Evolutionary conservation across 768 basidiomycete species (phyloP).

Genomic region (Lentinula edodes): DNA sequence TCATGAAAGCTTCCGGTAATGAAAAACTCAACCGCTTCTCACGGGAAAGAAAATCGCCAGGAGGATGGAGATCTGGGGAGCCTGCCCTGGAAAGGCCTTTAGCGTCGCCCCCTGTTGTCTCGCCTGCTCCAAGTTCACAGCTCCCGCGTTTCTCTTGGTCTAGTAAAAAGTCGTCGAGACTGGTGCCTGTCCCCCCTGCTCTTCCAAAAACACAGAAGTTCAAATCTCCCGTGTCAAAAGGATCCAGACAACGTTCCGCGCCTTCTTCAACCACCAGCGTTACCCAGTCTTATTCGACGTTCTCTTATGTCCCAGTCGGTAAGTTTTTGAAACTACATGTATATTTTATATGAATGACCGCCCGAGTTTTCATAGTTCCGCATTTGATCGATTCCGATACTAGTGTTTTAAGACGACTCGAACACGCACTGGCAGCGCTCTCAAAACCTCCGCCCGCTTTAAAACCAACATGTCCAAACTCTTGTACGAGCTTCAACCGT

Average conservation of each 20-base stretch:
- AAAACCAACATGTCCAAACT: slow-evolving; percentile 43
- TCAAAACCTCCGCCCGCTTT: slow-evolving; percentile 49
- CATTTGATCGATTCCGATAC: background rate
- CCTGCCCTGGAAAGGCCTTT: background rate
- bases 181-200: background rate
- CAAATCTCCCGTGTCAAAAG: background rate
- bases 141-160: background rate
- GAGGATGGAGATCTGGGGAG: no score
- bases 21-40: no score
- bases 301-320: slow-evolving; percentile 1
- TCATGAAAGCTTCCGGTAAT: no score
- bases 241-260: background rate
- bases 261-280: background rate
- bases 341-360: background rate
- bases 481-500: slow-evolving; percentile 61
- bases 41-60: no score
- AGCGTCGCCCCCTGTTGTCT: background rate
- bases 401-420: background rate
- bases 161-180: background rate
- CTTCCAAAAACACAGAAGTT: no score
- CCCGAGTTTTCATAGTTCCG: background rate
- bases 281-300: background rate
- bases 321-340: background rate
- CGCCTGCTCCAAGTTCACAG: no score
- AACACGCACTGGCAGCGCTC: slow-evolving; percentile 51